Conservation (phyloP, 1,284 basidiomycete species). For the Exobasidium rhododendri region DNA sequence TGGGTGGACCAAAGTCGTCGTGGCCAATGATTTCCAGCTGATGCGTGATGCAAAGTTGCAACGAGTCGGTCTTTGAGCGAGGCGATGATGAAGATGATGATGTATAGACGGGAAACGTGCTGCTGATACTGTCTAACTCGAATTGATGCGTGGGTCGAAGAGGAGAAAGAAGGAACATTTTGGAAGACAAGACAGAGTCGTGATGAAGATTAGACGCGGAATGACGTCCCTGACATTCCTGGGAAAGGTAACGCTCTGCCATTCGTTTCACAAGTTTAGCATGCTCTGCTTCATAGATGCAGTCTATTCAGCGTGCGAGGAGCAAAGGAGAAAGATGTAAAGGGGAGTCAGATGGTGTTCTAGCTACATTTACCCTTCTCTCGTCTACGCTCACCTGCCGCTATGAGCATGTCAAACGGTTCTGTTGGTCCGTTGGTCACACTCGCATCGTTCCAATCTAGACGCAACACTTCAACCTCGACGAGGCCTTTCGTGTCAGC, state of each 20-base stretch:
- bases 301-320: conserved; percentile 13
- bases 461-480: not conserved
- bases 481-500: not conserved
- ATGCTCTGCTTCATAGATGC: conserved; percentile 17
- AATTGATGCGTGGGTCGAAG: conserved; percentile 13
- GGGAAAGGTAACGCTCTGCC: conserved; percentile 12
- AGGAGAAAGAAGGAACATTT: conserved; percentile 16
- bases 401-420: not conserved
- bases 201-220: too few species aligned
- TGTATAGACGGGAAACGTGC: conserved; percentile 12
- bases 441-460: conserved; percentile 6
- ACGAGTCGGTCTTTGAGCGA: not conserved
- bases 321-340: conserved; percentile 1
- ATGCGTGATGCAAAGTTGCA: conserved; percentile 7
- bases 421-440: not conserved
- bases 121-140: conserved; percentile 15
- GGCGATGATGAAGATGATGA: not conserved
- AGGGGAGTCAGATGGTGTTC: too few species aligned
- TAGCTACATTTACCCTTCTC: too few species aligned
- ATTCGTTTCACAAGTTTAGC: conserved; percentile 4
- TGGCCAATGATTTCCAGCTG: conserved; percentile 13
- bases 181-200: not conserved
- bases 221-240: not conserved
- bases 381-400: not conserved
- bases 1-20: conserved; percentile 24